Evolutionary conservation across 2,329 filamentous ascomycete genomes (phyloP), one percentile per base, ranked within the genome.

Genomic region (Pseudogymnoascus sp.): DNA sequence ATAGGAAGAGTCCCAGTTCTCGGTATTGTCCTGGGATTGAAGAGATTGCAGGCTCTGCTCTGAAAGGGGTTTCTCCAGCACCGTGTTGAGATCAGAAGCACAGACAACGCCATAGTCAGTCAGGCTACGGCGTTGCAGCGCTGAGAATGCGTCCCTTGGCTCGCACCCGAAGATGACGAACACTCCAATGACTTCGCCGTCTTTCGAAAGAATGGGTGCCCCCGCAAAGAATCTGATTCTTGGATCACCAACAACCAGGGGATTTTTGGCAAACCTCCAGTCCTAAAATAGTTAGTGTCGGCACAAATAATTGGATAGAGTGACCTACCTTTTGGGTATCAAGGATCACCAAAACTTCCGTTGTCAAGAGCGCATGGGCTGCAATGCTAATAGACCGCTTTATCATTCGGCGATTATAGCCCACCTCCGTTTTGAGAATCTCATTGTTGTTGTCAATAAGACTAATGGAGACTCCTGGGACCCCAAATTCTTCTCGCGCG

Each of bases 201-300:
- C 67, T 18, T 65, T 57, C 30, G 69, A 68, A 12, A 73, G 61
- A 35, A 75, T 64, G 6, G 73, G 73, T 22, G 71, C 70, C 9
- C 69, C 73, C n/a, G 71, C 72, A 41, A 73, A 74, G 60, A 75
- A 75, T 4, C 71, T 67, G 41, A 74, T 71, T 4, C 68, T 61
- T 18, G 70, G 67, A 6, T 59, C 58, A 4, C 59, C 63, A 18
- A 58, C 62, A 1, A 74, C 69, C 3, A 73, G 66, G 1, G 71
- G 72, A 37, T 72, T 72, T 8, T 64, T 64, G 32, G 62, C 60
- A 43, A 75, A 73, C 39, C 73, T 68, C 73, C 73, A 75, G 59
- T 75, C 73, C 71, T 74, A 58, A 37, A 58, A 38, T 4, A 28
- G 34, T 38, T 18, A 38, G 37, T 25, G 4, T 59, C 11, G 16